Evolutionary conservation across 768 basidiomycete genomes (phyloP), one percentile per base, ranked within the genome.

Genomic region (Leccinum variicolor): DNA sequence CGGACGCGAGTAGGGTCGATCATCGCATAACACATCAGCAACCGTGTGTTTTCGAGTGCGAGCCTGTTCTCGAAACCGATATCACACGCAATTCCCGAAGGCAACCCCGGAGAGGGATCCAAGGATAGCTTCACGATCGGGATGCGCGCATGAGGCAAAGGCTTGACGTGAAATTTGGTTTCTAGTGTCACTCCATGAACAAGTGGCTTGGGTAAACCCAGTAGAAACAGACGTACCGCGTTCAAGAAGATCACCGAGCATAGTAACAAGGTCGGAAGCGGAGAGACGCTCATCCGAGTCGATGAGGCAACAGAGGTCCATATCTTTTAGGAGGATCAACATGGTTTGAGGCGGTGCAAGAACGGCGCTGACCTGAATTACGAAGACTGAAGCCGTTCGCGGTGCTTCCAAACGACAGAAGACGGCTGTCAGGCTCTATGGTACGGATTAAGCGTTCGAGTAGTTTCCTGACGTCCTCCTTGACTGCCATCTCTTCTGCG

Each of bases 41-140:
- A 76, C 55, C 96, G 83, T 33, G 96, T 99, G 73, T 99, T 99
- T 77, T 99, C 96, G 56, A 99, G 79, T 26, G 96, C 96, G 54
- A 99, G 80, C 67, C 95, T 84, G 75, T 98, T 98, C 78, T 97
- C 96, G 66, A 98, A 98, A 17, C 96, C 96, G 62, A 99, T 99
- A 72, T 99, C 96, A 70, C 96, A 98, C 7, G 95, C 91, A 65
- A 99, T 96, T 55, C 94, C 95, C 52, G 84, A 81, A 9, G 89
- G 88, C 14, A 93, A 77, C 5, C 87, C 85, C 11, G 86, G 86
- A 3, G 91, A 90, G 17, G 92, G 91, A 70, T 92, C 88, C 25
- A 98, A 83, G 23, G 91, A 93, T 54, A 99, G 81, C 77, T 99
- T 99, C 69, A 99, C 93, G 69, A 99, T 99, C 33, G 96, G 96